Evolutionary conservation across 176 grass and related monocot genomes (phyloP).

Genomic region (Miscanthus lutarioriparius): DNA sequence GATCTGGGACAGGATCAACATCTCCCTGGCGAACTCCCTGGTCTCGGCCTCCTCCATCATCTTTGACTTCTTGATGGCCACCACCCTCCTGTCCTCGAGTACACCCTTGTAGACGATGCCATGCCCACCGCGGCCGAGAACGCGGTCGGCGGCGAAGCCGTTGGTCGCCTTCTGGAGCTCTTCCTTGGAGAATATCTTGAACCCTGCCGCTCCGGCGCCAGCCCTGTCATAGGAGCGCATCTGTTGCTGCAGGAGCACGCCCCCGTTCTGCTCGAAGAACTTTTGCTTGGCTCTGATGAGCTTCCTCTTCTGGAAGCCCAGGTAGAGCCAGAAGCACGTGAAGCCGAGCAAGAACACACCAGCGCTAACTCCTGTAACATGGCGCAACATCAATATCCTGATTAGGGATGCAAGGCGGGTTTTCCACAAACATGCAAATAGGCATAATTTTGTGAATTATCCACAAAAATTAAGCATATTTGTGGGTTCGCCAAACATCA

Average conservation of each 20-base stretch:
- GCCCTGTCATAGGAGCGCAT: slow-evolving; percentile 25
- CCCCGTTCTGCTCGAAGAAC: slow-evolving; percentile 74
- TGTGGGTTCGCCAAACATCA: too few species aligned
- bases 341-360: slow-evolving; percentile 42
- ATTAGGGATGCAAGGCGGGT: too few species aligned
- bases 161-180: slow-evolving; percentile 55
- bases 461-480: too few species aligned
- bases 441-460: too few species aligned
- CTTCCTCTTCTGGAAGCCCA: slow-evolving; percentile 51
- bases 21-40: slow-evolving; percentile 54
- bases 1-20: slow-evolving; percentile 63
- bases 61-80: slow-evolving; percentile 63
- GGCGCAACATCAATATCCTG: too few species aligned
- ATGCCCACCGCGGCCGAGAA: slow-evolving; percentile 49
- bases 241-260: slow-evolving; percentile 50
- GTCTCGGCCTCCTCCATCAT: slow-evolving; percentile 37
- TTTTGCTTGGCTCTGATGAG: slow-evolving; percentile 45
- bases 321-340: slow-evolving; percentile 26
- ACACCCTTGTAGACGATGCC: slow-evolving; percentile 57
- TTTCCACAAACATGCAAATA: too few species aligned
- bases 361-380: slow-evolving; percentile 39
- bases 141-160: slow-evolving; percentile 13
- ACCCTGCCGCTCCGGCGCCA: not conserved
- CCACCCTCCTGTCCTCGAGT: slow-evolving; percentile 40
- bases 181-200: slow-evolving; percentile 53